Evolutionary conservation across 2,329 filamentous ascomycete genomes (phyloP), one percentile per base, ranked within the genome.

Genomic region (Beauveria sp.): DNA sequence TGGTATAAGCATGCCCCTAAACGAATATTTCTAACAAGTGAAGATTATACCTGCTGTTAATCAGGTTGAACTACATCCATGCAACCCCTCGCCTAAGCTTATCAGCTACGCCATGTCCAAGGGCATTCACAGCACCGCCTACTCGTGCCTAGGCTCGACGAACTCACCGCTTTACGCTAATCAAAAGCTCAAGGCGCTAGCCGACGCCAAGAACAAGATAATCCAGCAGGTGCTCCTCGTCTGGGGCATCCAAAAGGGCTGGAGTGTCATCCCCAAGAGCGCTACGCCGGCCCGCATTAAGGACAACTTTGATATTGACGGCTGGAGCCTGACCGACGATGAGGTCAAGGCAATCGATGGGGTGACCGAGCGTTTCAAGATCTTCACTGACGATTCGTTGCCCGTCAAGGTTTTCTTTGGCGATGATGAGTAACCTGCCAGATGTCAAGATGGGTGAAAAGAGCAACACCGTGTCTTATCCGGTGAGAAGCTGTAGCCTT

Each of bases 201-300:
- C 88, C 37, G 76, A 86, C 70, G 75, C 74, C 66, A 89, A 89
- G 77, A 82, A 82, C 70, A 86, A 86, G 78, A 85, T 86, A 16
- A 79, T 83, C 10, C 87, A 92, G 78, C 89, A 96, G 80, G 83
- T 92, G 57, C 77, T 94, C 68, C 77, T 96, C 65, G 79, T 86
- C 68, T 96, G 91, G 90, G 91, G 90, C 65, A 77, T 96, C 60
- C 84, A 89, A 72, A 86, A 91, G 70, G 90, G 88, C 63, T 91
- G 87, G 79, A 89, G 85, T 66, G 90, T 96, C 57, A 91, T 96
- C 68, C 91, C 91, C 68, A 96, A 96, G 82, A 89, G 84, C 57
- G 88, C 92, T 62, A 92, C 84, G 66, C 82, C 85, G 66, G 79
- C 79, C 57, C 84, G 91, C 46, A 92, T 96, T 69, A 79, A 89